These are phyloP conservation scores for Metschnikowia cerradonensis DNA, from an alignment of 805 yeast species.

Conservation along the genomic window DNA sequence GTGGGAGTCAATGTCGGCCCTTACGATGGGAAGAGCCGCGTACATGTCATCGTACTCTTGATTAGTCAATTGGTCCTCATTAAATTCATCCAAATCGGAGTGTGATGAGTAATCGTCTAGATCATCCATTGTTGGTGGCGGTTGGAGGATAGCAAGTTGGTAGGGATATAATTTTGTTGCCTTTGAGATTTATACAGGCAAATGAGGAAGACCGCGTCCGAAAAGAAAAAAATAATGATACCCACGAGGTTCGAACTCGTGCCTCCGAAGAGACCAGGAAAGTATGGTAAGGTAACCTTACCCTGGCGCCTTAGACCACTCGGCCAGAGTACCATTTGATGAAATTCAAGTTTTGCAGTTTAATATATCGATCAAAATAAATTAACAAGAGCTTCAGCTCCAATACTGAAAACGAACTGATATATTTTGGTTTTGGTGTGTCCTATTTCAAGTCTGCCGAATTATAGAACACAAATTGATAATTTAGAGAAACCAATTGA, in stretches of 20 bases:
- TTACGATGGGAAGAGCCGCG: constrained; percentile 41
- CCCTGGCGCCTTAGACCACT: constrained; percentile 32
- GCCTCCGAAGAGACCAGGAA: constrained; percentile 31
- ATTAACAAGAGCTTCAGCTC: too few relatives aligned
- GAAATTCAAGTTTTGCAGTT: not conserved
- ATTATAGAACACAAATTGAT: too few relatives aligned
- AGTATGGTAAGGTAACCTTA: constrained; percentile 26
- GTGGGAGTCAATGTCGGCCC: constrained; percentile 33
- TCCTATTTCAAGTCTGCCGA: too few relatives aligned
- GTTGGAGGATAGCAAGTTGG: not conserved
- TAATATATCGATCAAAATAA: accelerated
- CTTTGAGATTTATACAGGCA: not conserved
- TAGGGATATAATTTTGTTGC: not conserved
- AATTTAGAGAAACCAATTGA: too few relatives aligned
- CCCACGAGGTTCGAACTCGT: constrained; percentile 30
- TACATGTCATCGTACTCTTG: constrained; percentile 43
- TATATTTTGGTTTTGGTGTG: too few relatives aligned
- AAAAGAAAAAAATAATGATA: constrained; percentile 18
- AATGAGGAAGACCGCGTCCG: too few relatives aligned
- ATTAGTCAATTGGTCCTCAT: constrained; percentile 35
- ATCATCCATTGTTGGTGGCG: constrained; percentile 9
- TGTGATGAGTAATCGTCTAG: constrained; percentile 23
- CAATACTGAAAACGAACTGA: too few relatives aligned
- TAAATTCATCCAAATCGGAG: constrained; percentile 30
- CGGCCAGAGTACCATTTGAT: constrained; percentile 25